A percentile compares a stretch with the other conserved stretches of the same genome.
Evolutionary conservation across 2,329 filamentous ascomycete species (phyloP).

Genomic region (Myriosclerotinia curreyana): DNA sequence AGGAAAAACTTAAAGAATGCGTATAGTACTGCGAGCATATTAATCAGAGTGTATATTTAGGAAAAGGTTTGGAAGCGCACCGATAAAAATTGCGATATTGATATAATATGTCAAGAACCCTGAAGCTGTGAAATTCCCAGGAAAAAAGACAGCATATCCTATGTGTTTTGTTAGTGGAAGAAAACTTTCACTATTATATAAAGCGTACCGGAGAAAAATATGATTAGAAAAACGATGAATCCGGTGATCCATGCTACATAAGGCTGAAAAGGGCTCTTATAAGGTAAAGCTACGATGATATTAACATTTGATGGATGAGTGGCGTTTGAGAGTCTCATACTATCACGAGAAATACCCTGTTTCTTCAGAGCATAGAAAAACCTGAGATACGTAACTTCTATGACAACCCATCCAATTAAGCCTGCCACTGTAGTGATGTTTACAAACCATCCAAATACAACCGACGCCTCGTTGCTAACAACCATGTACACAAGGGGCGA

Average conservation of each 20-base stretch:
- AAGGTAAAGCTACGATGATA: constrained; percentile 47
- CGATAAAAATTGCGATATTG: constrained; percentile 57
- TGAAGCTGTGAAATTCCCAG: constrained; percentile 51
- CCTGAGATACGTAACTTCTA: constrained; percentile 58
- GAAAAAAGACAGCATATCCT: constrained; percentile 8
- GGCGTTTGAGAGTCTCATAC: constrained; percentile 22
- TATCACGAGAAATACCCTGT: constrained; percentile 51
- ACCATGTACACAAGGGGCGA: constrained; percentile 71
- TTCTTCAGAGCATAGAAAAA: constrained; percentile 53
- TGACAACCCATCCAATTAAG: constrained; percentile 61
- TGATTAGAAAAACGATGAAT: constrained; percentile 53
- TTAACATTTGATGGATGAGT: not conserved
- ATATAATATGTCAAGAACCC: constrained; percentile 63
- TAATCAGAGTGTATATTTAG: not conserved
- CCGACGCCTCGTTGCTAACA: constrained; percentile 53
- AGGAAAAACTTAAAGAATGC: constrained; percentile 16
- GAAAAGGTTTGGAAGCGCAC: not conserved
- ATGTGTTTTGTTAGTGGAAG: not conserved
- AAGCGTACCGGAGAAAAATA: constrained; percentile 48
- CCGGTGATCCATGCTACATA: constrained; percentile 57
- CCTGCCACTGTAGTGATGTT: constrained; percentile 61
- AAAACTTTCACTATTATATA: not conserved
- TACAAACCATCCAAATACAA: constrained; percentile 66
- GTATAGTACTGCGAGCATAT: constrained; percentile 23
- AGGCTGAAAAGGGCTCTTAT: constrained; percentile 53